Evolutionary conservation across 306 rosid species (phyloP), one percentile per base, ranked within the genome.

Genomic region (Malus domestica): DNA sequence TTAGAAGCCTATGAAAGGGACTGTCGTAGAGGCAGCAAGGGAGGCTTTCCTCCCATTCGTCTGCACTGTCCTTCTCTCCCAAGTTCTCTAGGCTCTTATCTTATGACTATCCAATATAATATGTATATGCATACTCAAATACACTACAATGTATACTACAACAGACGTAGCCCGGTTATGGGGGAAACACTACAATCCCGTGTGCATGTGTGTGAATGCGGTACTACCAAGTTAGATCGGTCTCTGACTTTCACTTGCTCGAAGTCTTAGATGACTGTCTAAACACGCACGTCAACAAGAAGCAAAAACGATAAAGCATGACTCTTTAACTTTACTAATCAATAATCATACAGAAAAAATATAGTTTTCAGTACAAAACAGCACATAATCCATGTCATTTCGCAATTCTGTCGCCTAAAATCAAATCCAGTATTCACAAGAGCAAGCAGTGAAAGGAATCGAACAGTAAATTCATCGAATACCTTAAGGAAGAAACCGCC

Each of bases 401-500:
- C 33, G 49, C 49, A 23, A 55, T 66, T 61, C 46, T 58, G 55
- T 19, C n/a, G 35, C 70, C 22, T 19, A 18, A 61, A 70, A 64
- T 76, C 45, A 49, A 72, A 76, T 64, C 46, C 55, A 73, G 57
- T 22, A 20, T 49, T 42, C 70, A 75, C 59, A 22, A 35, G n/a
- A 62, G n/a, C 10, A 60, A 71, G 30, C 15, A 63, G n/a, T 46
- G 63, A 30, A 40, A 35, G 80, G 58, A 52, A 46, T 30, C 44
- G 71, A 52, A 60, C 6, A 23, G 10, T 20, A 60, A 58, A 74
- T n/a, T n/a, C 23, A 7, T 46, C 25, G 23, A 66, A 45, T 74
- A 92, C 99, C 96, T 95, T 95, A 52, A 95, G 97, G 85, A 92
- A 95, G 83, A 95, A 95, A 69, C 99, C 99, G 59, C 99, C 97